Evolutionary conservation across 768 basidiomycete genomes (phyloP).

Genomic region (Mycena vitilis): DNA sequence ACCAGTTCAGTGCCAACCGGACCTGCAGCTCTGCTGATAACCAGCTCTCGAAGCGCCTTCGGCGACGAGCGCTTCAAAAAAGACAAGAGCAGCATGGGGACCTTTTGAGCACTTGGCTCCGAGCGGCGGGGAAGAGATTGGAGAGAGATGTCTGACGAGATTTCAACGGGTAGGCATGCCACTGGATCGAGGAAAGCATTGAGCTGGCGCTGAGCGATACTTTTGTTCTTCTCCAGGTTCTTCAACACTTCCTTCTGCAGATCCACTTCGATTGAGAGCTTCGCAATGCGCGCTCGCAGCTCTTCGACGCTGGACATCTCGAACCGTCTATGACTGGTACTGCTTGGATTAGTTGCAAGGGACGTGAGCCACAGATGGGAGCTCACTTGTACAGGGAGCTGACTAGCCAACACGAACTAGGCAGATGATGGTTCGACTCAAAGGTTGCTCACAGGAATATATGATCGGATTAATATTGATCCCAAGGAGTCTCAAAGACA

Average conservation of each 20-base stretch:
- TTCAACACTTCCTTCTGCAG: background rate
- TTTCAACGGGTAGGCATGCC: background rate
- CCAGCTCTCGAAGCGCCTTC: background rate
- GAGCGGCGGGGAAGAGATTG: background rate
- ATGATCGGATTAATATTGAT: no score
- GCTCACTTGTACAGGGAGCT: no score
- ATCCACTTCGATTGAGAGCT: background rate
- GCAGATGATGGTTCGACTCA: no score
- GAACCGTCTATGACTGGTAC: no score
- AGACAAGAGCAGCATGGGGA: background rate
- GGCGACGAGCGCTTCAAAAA: conserved; percentile 7
- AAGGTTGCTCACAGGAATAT: no score
- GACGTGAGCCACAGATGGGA: no score
- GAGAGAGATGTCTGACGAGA: background rate
- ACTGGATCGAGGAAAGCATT: background rate
- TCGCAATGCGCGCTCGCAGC: background rate
- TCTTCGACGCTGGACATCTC: background rate
- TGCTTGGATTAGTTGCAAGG: no score
- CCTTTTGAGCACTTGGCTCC: no score
- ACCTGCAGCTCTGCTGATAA: background rate
- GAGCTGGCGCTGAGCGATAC: background rate
- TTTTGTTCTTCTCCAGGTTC: background rate
- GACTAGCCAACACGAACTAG: no score
- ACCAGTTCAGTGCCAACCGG: background rate
- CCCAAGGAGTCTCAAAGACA: no score